Percentiles rank a stretch among this genome's conserved stretches.
phyloP scores from a whole-genome alignment of 306 rosid genomes.

The Malus asiatica region DNA sequence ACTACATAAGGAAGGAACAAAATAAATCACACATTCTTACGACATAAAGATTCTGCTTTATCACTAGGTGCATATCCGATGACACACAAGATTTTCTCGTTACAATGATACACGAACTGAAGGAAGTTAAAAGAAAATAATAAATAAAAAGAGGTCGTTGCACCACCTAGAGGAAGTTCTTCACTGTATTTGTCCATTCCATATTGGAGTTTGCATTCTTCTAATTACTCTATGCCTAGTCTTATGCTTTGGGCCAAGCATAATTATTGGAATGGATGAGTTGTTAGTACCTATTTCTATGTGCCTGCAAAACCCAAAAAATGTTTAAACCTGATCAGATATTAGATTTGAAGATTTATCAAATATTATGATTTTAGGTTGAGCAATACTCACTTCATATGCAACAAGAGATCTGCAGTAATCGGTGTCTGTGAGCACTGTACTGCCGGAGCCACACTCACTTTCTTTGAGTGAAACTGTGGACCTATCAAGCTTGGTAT shows the following conservation, averaged over 20 bases:
- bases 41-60: background rate
- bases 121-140: background rate
- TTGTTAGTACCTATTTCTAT: conserved; percentile 47
- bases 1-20: conserved; percentile 15
- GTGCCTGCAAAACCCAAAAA: conserved; percentile 43
- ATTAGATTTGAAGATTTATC: background rate
- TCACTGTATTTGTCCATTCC: background rate
- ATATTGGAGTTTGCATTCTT: background rate
- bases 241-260: background rate
- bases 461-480: conserved; percentile 68
- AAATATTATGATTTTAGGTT: background rate
- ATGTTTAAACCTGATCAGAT: background rate
- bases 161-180: background rate
- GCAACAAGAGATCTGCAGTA: conserved; percentile 67
- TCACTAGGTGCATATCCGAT: background rate
- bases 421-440: conserved; percentile 57
- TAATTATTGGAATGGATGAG: background rate
- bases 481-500: conserved; percentile 71
- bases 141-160: background rate
- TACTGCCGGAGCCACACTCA: conserved; percentile 81
- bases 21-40: conserved; percentile 7
- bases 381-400: conserved; percentile 49
- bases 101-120: conserved; percentile 15
- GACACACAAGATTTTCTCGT: background rate
- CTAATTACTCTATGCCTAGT: background rate